These are phyloP conservation scores for Oehlia diaphana DNA, from an alignment of 192 early-diverging fungal genomes.

Conservation along the genomic window DNA sequence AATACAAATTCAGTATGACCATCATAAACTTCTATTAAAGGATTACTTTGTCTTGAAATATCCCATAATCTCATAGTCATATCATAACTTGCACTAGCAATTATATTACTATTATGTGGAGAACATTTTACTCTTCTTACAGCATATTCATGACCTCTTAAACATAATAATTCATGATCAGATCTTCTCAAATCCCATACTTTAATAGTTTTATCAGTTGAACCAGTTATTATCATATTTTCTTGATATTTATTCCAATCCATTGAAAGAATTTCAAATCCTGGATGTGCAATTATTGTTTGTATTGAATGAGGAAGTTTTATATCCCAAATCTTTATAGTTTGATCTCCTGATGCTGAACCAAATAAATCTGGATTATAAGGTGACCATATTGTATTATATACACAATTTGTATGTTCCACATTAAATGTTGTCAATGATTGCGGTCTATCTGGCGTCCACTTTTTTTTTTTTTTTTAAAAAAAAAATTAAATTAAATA, in stretches of 20 bases:
- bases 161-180: conserved; percentile 65
- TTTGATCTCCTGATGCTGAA: conserved; percentile 88
- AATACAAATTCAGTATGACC: conserved; percentile 95
- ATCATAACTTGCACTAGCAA: conserved; percentile 73
- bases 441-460: conserved; percentile 76
- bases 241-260: conserved; percentile 99
- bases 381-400: conserved; percentile 70
- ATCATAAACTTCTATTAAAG: conserved; percentile 73
- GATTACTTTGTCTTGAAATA: conserved; percentile 45
- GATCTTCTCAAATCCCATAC: conserved; percentile 90
- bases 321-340: conserved; percentile 89
- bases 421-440: conserved; percentile 77
- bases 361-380: conserved; percentile 68
- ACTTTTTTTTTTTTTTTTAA: conserved; percentile 54
- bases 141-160: conserved; percentile 91
- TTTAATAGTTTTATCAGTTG: conserved; percentile 85
- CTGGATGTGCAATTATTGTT: conserved; percentile 74
- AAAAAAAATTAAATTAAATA: neutral
- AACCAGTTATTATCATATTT: conserved; percentile 52
- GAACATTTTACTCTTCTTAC: conserved; percentile 90
- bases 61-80: conserved; percentile 98
- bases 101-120: conserved; percentile 79
- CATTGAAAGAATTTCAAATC: conserved; percentile 81
- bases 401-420: conserved; percentile 95
- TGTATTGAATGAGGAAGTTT: conserved; percentile 65